Conservation (phyloP, 2,329 filamentous ascomycete genomes). For the Ophiostoma populinum region DNA sequence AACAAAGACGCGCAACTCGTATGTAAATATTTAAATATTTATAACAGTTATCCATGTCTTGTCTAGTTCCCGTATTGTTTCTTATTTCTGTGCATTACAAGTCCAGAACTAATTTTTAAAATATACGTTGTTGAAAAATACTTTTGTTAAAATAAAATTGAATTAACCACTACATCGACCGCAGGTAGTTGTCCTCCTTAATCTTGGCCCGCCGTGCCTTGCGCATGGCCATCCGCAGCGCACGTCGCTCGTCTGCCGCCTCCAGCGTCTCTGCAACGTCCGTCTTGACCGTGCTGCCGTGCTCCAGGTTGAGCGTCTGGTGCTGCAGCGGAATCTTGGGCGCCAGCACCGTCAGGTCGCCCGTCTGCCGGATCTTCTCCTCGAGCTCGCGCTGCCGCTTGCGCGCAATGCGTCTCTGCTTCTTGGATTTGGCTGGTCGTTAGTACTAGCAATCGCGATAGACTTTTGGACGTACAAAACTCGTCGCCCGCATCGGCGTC, state of each 20-base stretch:
- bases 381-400: conserved; percentile 42
- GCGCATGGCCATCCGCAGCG: conserved; percentile 54
- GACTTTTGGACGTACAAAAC: conserved; percentile 46
- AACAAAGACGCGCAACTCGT: no score
- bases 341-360: conserved; percentile 46
- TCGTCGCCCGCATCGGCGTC: conserved; percentile 49
- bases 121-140: no score
- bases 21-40: no score
- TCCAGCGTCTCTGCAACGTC: conserved; percentile 23
- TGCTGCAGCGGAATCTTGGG: conserved; percentile 60
- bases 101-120: no score
- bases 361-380: conserved; percentile 41
- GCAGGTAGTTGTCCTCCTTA: conserved; percentile 76
- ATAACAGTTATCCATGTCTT: no score
- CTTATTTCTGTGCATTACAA: no score
- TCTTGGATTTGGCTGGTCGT: conserved; percentile 60
- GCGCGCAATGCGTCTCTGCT: conserved; percentile 54
- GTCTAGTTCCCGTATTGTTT: no score
- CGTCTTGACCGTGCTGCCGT: conserved; percentile 17
- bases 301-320: conserved; percentile 55
- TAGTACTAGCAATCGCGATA: no score
- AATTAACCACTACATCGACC: conserved; percentile 63
- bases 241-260: conserved; percentile 35
- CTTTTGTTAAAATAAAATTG: no score
- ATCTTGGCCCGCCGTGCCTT: conserved; percentile 58